phyloP scores from a whole-genome alignment of 225 moss, liverwort and hornwort genomes.

The Asterella californica region DNA sequence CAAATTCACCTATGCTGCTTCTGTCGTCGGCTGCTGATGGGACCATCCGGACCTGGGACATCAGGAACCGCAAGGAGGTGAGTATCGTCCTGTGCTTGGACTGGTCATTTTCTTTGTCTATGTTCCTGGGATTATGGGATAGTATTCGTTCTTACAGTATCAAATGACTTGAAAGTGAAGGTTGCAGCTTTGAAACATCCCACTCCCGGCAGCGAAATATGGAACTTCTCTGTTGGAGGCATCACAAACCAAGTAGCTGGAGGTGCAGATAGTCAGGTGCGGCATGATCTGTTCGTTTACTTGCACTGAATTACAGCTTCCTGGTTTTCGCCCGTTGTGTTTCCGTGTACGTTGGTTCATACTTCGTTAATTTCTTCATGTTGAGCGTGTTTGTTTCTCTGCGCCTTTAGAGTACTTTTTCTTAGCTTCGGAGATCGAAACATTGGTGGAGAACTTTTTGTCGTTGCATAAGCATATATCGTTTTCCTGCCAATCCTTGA shows the following conservation, averaged over 20 bases:
- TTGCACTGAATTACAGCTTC: not conserved
- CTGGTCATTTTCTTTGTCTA: not conserved
- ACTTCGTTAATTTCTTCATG: not conserved
- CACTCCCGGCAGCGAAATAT: constrained; percentile 62
- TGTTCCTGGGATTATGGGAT: not conserved
- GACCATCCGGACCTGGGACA: constrained; percentile 84
- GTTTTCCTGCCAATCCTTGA: not conserved
- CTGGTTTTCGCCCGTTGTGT: not conserved
- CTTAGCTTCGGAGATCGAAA: not conserved
- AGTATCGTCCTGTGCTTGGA: not conserved
- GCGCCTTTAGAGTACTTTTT: not conserved
- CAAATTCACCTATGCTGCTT: constrained; percentile 63
- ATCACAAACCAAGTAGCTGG: constrained; percentile 63
- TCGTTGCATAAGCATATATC: not conserved
- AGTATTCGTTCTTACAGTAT: not conserved
- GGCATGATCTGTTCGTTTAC: not conserved
- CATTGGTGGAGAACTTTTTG: not conserved
- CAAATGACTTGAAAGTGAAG: constrained; percentile 26
- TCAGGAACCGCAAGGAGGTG: constrained; percentile 70
- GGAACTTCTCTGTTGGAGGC: constrained; percentile 85
- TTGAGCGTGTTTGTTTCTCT: not conserved
- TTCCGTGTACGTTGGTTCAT: not conserved
- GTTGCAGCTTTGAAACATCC: constrained; percentile 53
- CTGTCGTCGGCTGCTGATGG: constrained; percentile 91
- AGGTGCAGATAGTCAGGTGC: constrained; percentile 74